Base-by-base conservation (phyloP, 306 rosid species). In the Oxytropis ochrocephala region DNA sequence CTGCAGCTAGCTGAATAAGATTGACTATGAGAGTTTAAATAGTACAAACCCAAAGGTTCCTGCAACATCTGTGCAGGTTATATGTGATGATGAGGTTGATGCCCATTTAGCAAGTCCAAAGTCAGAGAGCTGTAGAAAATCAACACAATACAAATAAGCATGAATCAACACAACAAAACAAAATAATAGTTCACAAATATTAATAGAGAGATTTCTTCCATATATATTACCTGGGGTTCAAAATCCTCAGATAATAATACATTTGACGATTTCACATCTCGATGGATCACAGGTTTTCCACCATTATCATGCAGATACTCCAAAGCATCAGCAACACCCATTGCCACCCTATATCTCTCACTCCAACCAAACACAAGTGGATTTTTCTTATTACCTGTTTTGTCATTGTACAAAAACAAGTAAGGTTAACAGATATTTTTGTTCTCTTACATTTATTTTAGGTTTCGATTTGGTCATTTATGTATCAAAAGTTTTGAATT, bases 41-140 rank as follows among this genome's bases (percentile, higher is more conserved):
- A 61, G 56, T 58, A 79, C 89, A 76, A 51, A 94, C 98, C 98
- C 98, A 74, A 94, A 94, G 43, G 98, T 94, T 76, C 98, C 98
- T 29, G 97, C 92, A 84, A 94, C 97, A 64, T 94, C 97, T 1
- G 89, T 84, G 85, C 97, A 94, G 43, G 89, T 88, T 84, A 88
- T 86, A 14, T 88, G 89, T 14, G 96, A 76, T 11, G 97, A 80
- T 0, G 89, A 73, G 55, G 86, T 70, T 41, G 95, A 82, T 60
- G 96, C 95, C 92, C 89, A 89, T 82, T 76, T 91, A 41, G 99
- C 96, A 8, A 95, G 96, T 75, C 99, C 99, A 70, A 95, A 95
- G 83, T 95, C 99, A 76, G 97, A 95, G n/a, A 95, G 94, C 99
- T 95, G 85, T 38, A 71, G 39, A 11, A 72, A 41, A 70, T 65